Evolutionary conservation across 202 grass and related monocot genomes (phyloP).

Genomic region (Setaria viridis): DNA sequence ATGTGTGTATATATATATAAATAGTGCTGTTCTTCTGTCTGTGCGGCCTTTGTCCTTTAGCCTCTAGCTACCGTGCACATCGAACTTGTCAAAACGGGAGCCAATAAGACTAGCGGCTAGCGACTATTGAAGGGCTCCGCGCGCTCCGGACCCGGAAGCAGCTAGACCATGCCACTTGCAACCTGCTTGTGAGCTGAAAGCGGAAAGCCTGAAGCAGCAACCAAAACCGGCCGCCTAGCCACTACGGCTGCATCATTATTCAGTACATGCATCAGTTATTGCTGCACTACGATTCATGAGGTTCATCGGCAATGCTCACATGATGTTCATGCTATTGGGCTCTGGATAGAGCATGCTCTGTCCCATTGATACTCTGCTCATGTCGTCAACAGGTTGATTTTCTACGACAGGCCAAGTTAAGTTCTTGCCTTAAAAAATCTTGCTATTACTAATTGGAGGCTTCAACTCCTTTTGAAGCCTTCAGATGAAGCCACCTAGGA

Average conservation of each 20-base stretch:
- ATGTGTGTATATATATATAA: not conserved
- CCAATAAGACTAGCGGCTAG: too few relatives aligned
- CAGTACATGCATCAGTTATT: not conserved
- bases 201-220: not conserved
- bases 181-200: not conserved
- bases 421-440: not conserved
- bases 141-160: too few relatives aligned
- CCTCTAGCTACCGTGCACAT: not conserved
- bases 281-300: not conserved
- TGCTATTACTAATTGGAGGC: too few relatives aligned
- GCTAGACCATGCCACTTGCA: not conserved
- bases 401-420: not conserved
- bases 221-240: too few relatives aligned
- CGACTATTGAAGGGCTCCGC: too few relatives aligned
- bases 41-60: too few relatives aligned
- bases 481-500: too few relatives aligned
- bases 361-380: not conserved
- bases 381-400: not conserved
- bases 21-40: not conserved
- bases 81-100: not conserved
- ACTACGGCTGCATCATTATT: too few relatives aligned
- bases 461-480: too few relatives aligned
- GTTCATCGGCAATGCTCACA: not conserved
- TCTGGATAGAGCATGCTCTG: not conserved
- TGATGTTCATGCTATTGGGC: not conserved